phyloP scores from a whole-genome alignment of 805 yeast genomes.

The Barnettozyma californica region DNA sequence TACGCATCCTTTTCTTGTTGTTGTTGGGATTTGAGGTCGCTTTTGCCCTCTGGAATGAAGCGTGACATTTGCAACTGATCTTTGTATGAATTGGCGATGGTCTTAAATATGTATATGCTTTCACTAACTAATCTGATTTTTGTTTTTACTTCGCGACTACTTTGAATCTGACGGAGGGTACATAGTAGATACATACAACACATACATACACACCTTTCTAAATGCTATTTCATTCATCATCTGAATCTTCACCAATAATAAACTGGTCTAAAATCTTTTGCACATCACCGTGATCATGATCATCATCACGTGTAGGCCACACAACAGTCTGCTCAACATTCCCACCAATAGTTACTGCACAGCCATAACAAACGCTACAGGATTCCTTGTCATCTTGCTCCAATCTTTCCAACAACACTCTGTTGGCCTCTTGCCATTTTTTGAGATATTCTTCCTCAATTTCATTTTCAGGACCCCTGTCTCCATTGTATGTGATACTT shows the following conservation, averaged over 20 bases:
- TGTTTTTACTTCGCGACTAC: neutral
- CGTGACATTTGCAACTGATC: constrained; percentile 19
- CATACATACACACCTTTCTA: too few species aligned
- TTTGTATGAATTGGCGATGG: neutral
- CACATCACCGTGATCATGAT: constrained; percentile 27
- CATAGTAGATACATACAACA: too few species aligned
- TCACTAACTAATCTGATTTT: too few species aligned
- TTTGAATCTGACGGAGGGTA: too few species aligned
- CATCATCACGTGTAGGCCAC: constrained; percentile 33
- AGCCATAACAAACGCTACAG: constrained; percentile 67
- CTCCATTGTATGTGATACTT: constrained; percentile 57
- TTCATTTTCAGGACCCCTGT: constrained; percentile 42
- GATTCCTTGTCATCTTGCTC: constrained; percentile 13
- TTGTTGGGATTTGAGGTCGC: constrained; percentile 20
- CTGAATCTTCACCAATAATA: constrained; percentile 35
- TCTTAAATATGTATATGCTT: too few species aligned
- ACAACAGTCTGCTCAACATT: constrained; percentile 31
- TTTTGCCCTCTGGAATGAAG: constrained; percentile 24
- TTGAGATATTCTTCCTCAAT: constrained; percentile 35
- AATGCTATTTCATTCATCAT: too few species aligned
- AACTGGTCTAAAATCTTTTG: constrained; percentile 43
- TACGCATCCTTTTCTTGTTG: constrained; percentile 17
- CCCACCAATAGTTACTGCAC: constrained; percentile 57
- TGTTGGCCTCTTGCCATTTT: constrained; percentile 29
- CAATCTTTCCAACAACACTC: constrained; percentile 15